Conservation (phyloP, 768 basidiomycete species). For the Strobilomyces dryophilus region DNA sequence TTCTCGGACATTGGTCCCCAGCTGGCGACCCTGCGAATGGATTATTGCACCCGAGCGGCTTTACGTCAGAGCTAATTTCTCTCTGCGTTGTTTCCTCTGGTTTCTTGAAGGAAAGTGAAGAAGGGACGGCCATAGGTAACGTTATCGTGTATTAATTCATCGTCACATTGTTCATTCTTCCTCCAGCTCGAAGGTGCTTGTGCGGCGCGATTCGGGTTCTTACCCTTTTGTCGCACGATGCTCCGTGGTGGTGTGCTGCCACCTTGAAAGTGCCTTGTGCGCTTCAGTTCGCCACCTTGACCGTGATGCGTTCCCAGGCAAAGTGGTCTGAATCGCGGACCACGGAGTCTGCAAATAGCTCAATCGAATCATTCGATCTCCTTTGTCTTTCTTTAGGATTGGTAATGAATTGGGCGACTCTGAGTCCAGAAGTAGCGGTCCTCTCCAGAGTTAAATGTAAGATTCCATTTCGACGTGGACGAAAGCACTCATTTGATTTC, state of each 20-base stretch:
- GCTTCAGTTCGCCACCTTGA: conserved; percentile 44
- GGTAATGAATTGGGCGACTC: conserved; percentile 72
- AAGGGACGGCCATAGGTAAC: conserved; percentile 16
- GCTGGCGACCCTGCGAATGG: conserved; percentile 9
- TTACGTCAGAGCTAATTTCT: conserved; percentile 46
- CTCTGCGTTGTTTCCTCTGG: conserved; percentile 50
- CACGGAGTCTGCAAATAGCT: conserved; percentile 5
- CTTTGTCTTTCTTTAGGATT: conserved; percentile 73
- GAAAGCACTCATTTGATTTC: not conserved
- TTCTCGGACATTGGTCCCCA: conserved; percentile 54
- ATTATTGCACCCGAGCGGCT: conserved; percentile 15
- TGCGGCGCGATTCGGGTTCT: conserved; percentile 62
- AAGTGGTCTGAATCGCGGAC: conserved; percentile 15
- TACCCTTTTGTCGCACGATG: conserved; percentile 66
- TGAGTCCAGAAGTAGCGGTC: conserved; percentile 44
- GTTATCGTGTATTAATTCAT: not conserved
- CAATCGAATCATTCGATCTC: conserved; percentile 54
- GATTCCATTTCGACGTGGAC: conserved; percentile 16
- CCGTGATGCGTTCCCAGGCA: conserved; percentile 40
- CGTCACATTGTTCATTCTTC: not conserved
- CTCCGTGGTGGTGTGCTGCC: conserved; percentile 50
- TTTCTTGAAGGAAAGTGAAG: conserved; percentile 22
- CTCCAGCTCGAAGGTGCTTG: conserved; percentile 43
- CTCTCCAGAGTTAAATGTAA: conserved; percentile 47
- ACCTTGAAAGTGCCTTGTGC: conserved; percentile 45